Conservation (phyloP, 2,329 filamentous ascomycete species). For the Xylariaceae sp. region DNA sequence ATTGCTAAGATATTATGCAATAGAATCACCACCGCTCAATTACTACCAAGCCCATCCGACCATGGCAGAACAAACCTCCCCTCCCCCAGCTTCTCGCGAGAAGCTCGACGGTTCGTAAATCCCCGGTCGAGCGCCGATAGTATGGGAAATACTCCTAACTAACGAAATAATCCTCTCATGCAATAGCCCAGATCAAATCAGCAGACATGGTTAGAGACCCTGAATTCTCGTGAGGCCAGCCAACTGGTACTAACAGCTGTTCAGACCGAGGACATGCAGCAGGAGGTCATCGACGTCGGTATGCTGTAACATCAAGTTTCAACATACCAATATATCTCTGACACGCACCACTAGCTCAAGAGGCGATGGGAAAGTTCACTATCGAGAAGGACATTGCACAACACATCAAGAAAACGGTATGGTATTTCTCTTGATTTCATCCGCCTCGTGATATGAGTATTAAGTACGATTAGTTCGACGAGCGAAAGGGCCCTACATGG, state of each 20-base stretch:
- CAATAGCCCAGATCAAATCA: slow-evolving; percentile 91
- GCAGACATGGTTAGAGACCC: slow-evolving; percentile 84
- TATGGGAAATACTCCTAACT: slow-evolving; percentile 13
- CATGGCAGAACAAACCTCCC: slow-evolving; percentile 41
- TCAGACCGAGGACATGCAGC: slow-evolving; percentile 96
- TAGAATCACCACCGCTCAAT: background rate
- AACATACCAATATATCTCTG: slow-evolving; percentile 22
- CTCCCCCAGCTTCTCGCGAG: slow-evolving; percentile 39
- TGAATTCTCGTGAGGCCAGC: slow-evolving; percentile 6
- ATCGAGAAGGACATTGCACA: slow-evolving; percentile 62
- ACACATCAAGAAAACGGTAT: slow-evolving; percentile 45
- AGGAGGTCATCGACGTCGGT: slow-evolving; percentile 95
- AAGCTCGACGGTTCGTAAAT: slow-evolving; percentile 44
- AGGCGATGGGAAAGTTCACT: slow-evolving; percentile 68
- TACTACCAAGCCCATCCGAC: slow-evolving; percentile 7
- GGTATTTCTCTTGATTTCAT: slow-evolving; percentile 4
- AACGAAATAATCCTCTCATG: slow-evolving; percentile 22
- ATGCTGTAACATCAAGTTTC: slow-evolving; percentile 49
- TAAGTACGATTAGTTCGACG: slow-evolving; percentile 75
- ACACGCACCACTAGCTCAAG: slow-evolving; percentile 56
- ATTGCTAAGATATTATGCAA: slow-evolving; percentile 1
- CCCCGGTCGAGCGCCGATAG: background rate
- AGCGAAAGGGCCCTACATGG: slow-evolving; percentile 97
- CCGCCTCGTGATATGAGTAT: background rate
- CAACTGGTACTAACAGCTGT: slow-evolving; percentile 23